These are phyloP conservation scores for Vigna trinervia DNA, from an alignment of 306 rosid genomes.

Conservation along the genomic window DNA sequence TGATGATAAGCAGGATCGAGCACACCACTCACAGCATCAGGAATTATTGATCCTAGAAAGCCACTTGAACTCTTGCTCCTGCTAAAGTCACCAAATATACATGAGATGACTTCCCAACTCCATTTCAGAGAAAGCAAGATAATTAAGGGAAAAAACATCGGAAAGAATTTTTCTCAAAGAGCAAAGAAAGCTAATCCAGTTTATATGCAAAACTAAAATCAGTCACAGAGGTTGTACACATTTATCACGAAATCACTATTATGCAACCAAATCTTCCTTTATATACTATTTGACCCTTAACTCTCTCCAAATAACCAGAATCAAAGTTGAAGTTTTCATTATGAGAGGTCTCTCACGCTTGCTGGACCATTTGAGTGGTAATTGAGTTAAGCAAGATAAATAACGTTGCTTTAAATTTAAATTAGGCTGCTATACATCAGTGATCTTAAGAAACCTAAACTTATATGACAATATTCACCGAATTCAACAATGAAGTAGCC, in stretches of 20 bases:
- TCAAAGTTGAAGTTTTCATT: slow-evolving; percentile 25
- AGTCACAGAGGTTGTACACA: slow-evolving; percentile 20
- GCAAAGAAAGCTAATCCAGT: slow-evolving; percentile 11
- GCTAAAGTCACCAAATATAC: slow-evolving; percentile 42
- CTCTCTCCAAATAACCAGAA: neutral
- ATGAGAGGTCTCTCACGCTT: slow-evolving; percentile 25
- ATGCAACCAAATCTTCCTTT: slow-evolving; percentile 24
- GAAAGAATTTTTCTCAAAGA: slow-evolving; percentile 17
- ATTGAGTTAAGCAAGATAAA: slow-evolving; percentile 9
- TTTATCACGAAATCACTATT: slow-evolving; percentile 7
- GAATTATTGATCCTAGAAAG: slow-evolving; percentile 87
- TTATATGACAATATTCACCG: slow-evolving; percentile 26
- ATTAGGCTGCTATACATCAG: slow-evolving; percentile 20
- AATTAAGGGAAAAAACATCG: neutral
- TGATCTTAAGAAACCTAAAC: slow-evolving; percentile 33
- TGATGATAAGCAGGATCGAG: slow-evolving; percentile 84
- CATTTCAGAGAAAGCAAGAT: slow-evolving; percentile 36
- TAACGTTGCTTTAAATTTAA: slow-evolving; percentile 23
- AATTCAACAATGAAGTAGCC: slow-evolving; percentile 28
- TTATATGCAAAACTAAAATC: slow-evolving; percentile 31
- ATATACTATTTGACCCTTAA: slow-evolving; percentile 5
- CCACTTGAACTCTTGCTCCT: slow-evolving; percentile 75
- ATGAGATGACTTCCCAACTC: slow-evolving; percentile 35
- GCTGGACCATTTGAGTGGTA: slow-evolving; percentile 9
- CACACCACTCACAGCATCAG: slow-evolving; percentile 72